A percentile compares a stretch with the other conserved stretches of the same genome.
These are phyloP conservation scores for Vigna hirtella DNA, from an alignment of 306 rosid genomes.

Conservation along the genomic window DNA sequence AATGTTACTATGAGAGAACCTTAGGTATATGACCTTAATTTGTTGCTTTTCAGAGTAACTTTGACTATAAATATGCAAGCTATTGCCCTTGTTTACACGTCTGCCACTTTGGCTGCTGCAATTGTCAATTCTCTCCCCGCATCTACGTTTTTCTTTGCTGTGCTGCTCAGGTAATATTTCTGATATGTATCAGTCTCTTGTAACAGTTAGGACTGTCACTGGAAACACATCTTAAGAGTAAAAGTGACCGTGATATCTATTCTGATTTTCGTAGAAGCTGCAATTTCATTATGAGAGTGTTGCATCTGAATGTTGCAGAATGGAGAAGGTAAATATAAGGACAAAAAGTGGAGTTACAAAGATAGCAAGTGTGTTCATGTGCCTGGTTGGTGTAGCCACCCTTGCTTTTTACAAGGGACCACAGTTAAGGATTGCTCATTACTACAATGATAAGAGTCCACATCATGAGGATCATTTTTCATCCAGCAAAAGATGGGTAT, in stretches of 20 bases:
- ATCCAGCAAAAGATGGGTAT: constrained; percentile 54
- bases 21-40: constrained; percentile 26
- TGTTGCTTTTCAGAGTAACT: constrained; percentile 52
- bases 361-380: constrained; percentile 53
- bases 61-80: constrained; percentile 50
- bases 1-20: constrained; percentile 9
- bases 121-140: constrained; percentile 56
- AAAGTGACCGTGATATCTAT: not conserved
- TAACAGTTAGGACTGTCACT: not conserved
- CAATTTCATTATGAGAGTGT: not conserved
- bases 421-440: constrained; percentile 41
- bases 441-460: constrained; percentile 26
- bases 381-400: constrained; percentile 62
- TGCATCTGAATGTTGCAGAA: constrained; percentile 40
- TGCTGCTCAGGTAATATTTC: constrained; percentile 52
- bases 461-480: constrained; percentile 47
- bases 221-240: not conserved
- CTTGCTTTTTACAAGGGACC: constrained; percentile 73
- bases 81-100: constrained; percentile 56
- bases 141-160: constrained; percentile 59
- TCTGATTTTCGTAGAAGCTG: not conserved
- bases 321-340: constrained; percentile 60
- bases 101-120: constrained; percentile 63
- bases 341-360: constrained; percentile 61
- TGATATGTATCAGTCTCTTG: not conserved